Evolutionary conservation across 176 grass and related monocot genomes (phyloP), one percentile per base, ranked within the genome.

Genomic region (Alopecurus myosuroides): DNA sequence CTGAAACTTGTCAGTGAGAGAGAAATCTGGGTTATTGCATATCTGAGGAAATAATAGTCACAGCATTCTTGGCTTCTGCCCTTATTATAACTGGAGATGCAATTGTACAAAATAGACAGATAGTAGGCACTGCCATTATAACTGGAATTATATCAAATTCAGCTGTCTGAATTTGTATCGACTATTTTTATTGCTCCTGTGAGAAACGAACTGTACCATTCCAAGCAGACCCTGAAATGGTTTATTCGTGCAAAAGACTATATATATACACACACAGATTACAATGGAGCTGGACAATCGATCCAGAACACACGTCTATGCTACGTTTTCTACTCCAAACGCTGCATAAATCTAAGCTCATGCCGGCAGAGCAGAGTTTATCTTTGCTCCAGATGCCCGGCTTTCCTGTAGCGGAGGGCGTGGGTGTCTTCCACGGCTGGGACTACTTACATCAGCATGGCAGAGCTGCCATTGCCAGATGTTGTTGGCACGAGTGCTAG

Each of bases 401-500:
- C 22, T 50, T 44, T 37, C 36, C 57, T 28, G 45, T 72, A 6
- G 0, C 17, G 19, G 72, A 75, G 72, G 72, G 4, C 26, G 44
- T 29, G 17, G 31, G 44, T 20, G 14, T 48, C 72, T 75, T 30
- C 28, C 1, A 18, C 45, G 3, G 17, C 25, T 80, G 58, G 26
- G 60, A 80, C 60, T 80, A 66, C 61, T 84, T 69, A 88, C 81
- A 88, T 83, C 66, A 44, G 20, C 53, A 45, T 14, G 58, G 77
- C 18, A 65, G 82, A 40, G n/a, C 29, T 22, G 48, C 14, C 34
- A 28, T 58, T 82, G 51, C 83, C 76, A 53, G 82, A 87, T 25
- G 85, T 41, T 9, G 91, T 86, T 12, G 97, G 97, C 79, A 96
- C 79, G n/a, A 89, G 86, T 19, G 94, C 88, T 57, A 96, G 79